These are phyloP conservation scores for Gomphus bonarii DNA, from an alignment of 1,284 basidiomycete genomes.

Conservation along the genomic window DNA sequence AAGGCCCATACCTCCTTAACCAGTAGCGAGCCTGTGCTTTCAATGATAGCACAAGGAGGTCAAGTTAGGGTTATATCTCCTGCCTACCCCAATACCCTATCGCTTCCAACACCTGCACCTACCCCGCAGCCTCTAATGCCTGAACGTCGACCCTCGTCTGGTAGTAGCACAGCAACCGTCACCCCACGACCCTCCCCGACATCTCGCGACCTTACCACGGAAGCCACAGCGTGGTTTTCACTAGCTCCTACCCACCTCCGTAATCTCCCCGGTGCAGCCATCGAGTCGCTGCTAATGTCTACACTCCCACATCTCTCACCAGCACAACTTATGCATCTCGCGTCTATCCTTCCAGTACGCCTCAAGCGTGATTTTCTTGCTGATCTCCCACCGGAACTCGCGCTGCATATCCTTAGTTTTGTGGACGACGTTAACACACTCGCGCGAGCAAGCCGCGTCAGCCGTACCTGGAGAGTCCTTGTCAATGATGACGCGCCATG, in stretches of 20 bases:
- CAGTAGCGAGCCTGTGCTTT: neutral
- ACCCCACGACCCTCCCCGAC: neutral
- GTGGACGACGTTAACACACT: conserved; percentile 78
- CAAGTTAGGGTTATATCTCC: neutral
- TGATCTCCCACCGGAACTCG: conserved; percentile 78
- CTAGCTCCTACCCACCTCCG: conserved; percentile 1
- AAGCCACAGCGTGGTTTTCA: conserved; percentile 2
- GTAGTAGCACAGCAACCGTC: neutral
- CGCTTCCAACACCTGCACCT: conserved; percentile 1
- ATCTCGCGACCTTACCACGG: neutral
- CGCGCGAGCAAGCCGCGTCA: conserved; percentile 64
- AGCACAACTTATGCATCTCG: conserved; percentile 2
- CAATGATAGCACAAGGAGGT: neutral
- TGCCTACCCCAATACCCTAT: neutral
- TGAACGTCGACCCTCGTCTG: neutral
- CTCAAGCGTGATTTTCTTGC: conserved; percentile 79
- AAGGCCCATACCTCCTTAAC: neutral
- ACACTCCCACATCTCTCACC: neutral
- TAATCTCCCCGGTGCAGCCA: neutral
- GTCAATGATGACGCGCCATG: conserved; percentile 80
- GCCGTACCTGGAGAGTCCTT: conserved; percentile 66
- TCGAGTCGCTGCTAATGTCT: neutral
- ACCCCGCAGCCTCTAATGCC: neutral
- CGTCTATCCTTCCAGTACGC: conserved; percentile 44
- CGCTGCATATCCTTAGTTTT: conserved; percentile 72